A percentile compares a stretch with the other conserved stretches of the same genome.
Evolutionary conservation across 176 grass and related monocot species (phyloP).

Genomic region (Oropetium thomaeum): DNA sequence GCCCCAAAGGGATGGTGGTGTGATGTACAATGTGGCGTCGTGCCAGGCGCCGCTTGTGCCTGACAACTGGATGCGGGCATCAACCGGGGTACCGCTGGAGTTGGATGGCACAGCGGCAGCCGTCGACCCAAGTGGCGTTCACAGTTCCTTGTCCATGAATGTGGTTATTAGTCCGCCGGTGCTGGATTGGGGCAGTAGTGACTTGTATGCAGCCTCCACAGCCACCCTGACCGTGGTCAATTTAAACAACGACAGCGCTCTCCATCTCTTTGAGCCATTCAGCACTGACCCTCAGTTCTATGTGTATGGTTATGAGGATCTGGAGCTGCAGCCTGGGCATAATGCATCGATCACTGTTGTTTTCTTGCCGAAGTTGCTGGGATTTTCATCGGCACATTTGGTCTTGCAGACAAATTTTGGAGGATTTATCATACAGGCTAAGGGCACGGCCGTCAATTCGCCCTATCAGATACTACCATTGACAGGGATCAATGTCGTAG

Average conservation of each 20-base stretch:
- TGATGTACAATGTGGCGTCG: conserved; percentile 28
- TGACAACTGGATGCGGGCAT: conserved; percentile 82
- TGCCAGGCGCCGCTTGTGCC: conserved; percentile 75
- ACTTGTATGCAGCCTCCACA: conserved; percentile 65
- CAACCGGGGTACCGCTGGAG: conserved; percentile 44
- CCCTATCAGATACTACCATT: conserved; percentile 72
- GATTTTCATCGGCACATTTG: conserved; percentile 66
- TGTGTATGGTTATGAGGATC: conserved; percentile 64
- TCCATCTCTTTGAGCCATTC: conserved; percentile 72
- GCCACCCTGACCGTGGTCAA: conserved; percentile 68
- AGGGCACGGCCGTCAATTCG: conserved; percentile 61
- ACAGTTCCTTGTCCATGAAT: conserved; percentile 48
- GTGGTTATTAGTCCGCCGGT: conserved; percentile 71
- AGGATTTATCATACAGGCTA: conserved; percentile 88
- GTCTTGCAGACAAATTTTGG: conserved; percentile 87
- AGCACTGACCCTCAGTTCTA: conserved; percentile 87
- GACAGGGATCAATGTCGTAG: conserved; percentile 52
- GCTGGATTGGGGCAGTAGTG: conserved; percentile 72
- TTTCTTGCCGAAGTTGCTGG: conserved; percentile 79
- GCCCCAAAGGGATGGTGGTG: conserved; percentile 25
- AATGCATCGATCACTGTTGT: conserved; percentile 65
- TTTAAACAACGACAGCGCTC: conserved; percentile 50
- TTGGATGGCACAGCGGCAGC: conserved; percentile 41
- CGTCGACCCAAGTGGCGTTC: conserved; percentile 26
- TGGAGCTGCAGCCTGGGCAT: conserved; percentile 62